Percentiles rank a stretch among this genome's conserved stretches.
These are phyloP conservation scores for Fusarium sarcochroum DNA, from an alignment of 2,329 filamentous ascomycete species.

Conservation along the genomic window DNA sequence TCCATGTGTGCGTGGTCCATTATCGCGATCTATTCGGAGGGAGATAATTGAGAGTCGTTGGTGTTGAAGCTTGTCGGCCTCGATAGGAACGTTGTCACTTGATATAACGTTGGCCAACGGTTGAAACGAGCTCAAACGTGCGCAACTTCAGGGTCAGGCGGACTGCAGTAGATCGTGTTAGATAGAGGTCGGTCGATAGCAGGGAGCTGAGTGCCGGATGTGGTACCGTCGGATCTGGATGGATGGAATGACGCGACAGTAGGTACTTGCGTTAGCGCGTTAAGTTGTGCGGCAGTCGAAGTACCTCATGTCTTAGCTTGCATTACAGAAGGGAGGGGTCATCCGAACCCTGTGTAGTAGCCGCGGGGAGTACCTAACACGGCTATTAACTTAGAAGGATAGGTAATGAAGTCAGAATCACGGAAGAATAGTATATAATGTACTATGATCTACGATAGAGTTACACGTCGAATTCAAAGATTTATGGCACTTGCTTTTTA, in stretches of 20 bases:
- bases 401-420: background rate
- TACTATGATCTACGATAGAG: background rate
- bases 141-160: constrained; percentile 47
- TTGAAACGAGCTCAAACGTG: constrained; percentile 60
- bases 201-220: constrained; percentile 20
- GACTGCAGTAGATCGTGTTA: constrained; percentile 7
- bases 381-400: background rate
- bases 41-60: background rate
- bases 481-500: background rate
- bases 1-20: constrained; percentile 63
- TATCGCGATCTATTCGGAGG: constrained; percentile 8
- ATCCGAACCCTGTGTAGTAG: constrained; percentile 13
- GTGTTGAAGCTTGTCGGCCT: background rate
- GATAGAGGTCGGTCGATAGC: constrained; percentile 28
- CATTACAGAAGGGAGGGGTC: constrained; percentile 9
- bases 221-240: constrained; percentile 3
- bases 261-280: constrained; percentile 10
- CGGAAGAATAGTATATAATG: background rate
- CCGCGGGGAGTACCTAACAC: constrained; percentile 8
- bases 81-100: background rate
- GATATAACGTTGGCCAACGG: constrained; percentile 8
- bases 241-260: constrained; percentile 25
- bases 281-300: background rate
- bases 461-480: no score
- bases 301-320: constrained; percentile 25